Percentiles rank a stretch among this genome's conserved stretches.
These are phyloP conservation scores for Curvularia verruculosa DNA, from an alignment of 2,329 filamentous ascomycete species.

Conservation along the genomic window DNA sequence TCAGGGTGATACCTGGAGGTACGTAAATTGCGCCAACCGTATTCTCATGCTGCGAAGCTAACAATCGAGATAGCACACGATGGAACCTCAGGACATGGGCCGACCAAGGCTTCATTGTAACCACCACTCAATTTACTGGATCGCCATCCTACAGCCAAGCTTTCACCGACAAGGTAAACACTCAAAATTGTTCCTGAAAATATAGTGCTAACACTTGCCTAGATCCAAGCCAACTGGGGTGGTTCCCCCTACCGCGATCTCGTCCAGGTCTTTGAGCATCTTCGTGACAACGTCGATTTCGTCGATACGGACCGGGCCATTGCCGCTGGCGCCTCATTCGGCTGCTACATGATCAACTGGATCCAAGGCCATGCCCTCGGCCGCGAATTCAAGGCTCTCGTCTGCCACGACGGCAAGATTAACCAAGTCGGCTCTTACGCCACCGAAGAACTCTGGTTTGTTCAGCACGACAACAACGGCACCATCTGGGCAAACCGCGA, in stretches of 20 bases:
- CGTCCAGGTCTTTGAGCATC: slow-evolving; percentile 76
- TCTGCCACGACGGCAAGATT: slow-evolving; percentile 86
- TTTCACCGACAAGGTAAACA: slow-evolving; percentile 66
- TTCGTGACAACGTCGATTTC: slow-evolving; percentile 68
- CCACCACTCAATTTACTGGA: slow-evolving; percentile 82
- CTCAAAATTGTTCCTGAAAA: neutral
- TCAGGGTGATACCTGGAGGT: slow-evolving; percentile 73
- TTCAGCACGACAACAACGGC: slow-evolving; percentile 54
- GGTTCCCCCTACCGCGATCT: slow-evolving; percentile 83
- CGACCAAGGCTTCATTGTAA: slow-evolving; percentile 83
- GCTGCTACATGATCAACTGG: slow-evolving; percentile 67
- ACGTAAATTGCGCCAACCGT: neutral
- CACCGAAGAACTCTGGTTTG: slow-evolving; percentile 61
- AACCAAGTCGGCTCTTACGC: slow-evolving; percentile 59
- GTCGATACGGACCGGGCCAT: slow-evolving; percentile 75
- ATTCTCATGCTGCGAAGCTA: neutral
- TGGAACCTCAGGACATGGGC: slow-evolving; percentile 88
- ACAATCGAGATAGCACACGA: slow-evolving; percentile 57
- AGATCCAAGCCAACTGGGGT: slow-evolving; percentile 80
- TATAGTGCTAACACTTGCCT: neutral
- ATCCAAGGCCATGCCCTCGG: slow-evolving; percentile 86
- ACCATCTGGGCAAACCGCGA: slow-evolving; percentile 49
- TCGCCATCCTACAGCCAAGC: slow-evolving; percentile 81
- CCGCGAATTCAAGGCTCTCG: slow-evolving; percentile 83
- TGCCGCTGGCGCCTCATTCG: slow-evolving; percentile 67